Evolutionary conservation across 768 basidiomycete species (phyloP).

Genomic region (Macrolepiota fuliginosa): DNA sequence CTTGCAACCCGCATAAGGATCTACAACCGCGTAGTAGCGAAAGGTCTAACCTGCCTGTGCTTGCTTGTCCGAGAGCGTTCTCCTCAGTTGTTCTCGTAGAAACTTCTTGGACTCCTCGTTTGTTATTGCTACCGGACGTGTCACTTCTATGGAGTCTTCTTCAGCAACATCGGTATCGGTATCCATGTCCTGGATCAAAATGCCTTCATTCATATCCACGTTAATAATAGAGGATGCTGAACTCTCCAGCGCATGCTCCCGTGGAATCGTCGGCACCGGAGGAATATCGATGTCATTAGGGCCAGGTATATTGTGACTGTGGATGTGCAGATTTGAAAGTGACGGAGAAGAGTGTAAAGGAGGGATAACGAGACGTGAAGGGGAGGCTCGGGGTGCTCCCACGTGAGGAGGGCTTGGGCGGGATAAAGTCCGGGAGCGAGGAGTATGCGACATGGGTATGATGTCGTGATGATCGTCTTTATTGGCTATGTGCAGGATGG

Average conservation of each 20-base stretch:
- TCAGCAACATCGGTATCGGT: slow-evolving; percentile 60
- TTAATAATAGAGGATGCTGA: slow-evolving; percentile 72
- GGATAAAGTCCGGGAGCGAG: slow-evolving; percentile 40
- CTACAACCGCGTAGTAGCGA: neutral
- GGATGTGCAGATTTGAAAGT: slow-evolving; percentile 54
- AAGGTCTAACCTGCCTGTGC: slow-evolving; percentile 43
- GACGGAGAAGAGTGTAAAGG: slow-evolving; percentile 54
- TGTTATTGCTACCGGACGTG: slow-evolving; percentile 26
- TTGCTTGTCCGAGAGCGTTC: slow-evolving; percentile 55
- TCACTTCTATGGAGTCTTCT: slow-evolving; percentile 50
- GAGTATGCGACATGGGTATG: slow-evolving; percentile 26
- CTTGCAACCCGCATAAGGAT: slow-evolving; percentile 18
- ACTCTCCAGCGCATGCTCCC: slow-evolving; percentile 47
- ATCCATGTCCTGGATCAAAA: slow-evolving; percentile 70
- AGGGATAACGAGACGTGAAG: slow-evolving; percentile 54
- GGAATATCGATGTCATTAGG: slow-evolving; percentile 27
- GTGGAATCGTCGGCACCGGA: slow-evolving; percentile 19
- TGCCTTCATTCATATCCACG: slow-evolving; percentile 64
- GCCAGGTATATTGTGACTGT: slow-evolving; percentile 41
- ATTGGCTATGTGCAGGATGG: neutral
- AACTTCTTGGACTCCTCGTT: slow-evolving; percentile 62
- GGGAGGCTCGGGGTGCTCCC: slow-evolving; percentile 29
- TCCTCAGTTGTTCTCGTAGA: slow-evolving; percentile 69
- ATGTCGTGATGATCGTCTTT: neutral
- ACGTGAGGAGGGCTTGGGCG: slow-evolving; percentile 34